These are phyloP conservation scores for Colletotrichum euphorbiae DNA, from an alignment of 2,329 filamentous ascomycete species.

Conservation along the genomic window DNA sequence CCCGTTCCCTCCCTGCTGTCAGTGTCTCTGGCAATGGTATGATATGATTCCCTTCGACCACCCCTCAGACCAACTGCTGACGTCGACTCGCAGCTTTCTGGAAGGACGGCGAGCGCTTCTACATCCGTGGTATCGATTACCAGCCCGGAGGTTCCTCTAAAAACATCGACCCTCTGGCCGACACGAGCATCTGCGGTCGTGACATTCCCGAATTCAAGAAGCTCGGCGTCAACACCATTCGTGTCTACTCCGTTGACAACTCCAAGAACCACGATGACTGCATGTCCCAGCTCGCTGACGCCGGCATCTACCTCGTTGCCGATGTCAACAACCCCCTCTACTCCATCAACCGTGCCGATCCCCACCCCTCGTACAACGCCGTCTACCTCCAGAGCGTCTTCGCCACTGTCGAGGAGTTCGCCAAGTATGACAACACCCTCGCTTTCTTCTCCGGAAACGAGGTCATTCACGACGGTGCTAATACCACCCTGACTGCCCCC, in stretches of 20 bases:
- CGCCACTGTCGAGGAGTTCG: slow-evolving; percentile 87
- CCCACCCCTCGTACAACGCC: slow-evolving; percentile 85
- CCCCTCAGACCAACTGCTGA: slow-evolving; percentile 31
- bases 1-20: slow-evolving; percentile 61
- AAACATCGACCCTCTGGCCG: slow-evolving; percentile 79
- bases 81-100: slow-evolving; percentile 64
- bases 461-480: slow-evolving; percentile 76
- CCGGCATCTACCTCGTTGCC: slow-evolving; percentile 91
- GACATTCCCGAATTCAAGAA: slow-evolving; percentile 86
- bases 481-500: slow-evolving; percentile 74
- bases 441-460: slow-evolving; percentile 89
- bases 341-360: slow-evolving; percentile 83
- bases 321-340: slow-evolving; percentile 93
- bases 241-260: slow-evolving; percentile 95
- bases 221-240: slow-evolving; percentile 89
- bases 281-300: slow-evolving; percentile 83
- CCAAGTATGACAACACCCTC: slow-evolving; percentile 85
- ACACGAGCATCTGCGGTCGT: slow-evolving; percentile 76
- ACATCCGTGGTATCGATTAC: slow-evolving; percentile 71
- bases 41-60: neutral
- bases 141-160: slow-evolving; percentile 70
- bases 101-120: slow-evolving; percentile 65
- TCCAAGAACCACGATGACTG: slow-evolving; percentile 80
- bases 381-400: slow-evolving; percentile 88
- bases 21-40: slow-evolving; percentile 69